Conservation (phyloP, 2,329 filamentous ascomycete species). For the Sphaerulina populicola region DNA sequence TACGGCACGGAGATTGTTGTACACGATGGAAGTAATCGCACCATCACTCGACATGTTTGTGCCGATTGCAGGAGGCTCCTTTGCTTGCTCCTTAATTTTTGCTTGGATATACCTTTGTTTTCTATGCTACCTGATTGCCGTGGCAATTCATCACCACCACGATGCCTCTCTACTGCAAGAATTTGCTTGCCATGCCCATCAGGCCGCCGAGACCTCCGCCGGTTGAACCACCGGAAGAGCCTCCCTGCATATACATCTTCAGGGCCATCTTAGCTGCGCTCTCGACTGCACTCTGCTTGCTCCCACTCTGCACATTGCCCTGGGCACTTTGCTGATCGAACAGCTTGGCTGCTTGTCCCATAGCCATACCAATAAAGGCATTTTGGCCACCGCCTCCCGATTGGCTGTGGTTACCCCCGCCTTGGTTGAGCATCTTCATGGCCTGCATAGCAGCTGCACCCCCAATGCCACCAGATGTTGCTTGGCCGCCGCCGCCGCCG, state of each 20-base stretch:
- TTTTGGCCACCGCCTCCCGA: slow-evolving; percentile 56
- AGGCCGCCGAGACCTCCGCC: slow-evolving; percentile 40
- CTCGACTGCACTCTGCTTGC: slow-evolving; percentile 72
- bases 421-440: slow-evolving; percentile 60
- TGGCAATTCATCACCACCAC: neutral
- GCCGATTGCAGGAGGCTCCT: neutral
- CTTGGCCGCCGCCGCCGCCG: slow-evolving; percentile 40
- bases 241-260: slow-evolving; percentile 78
- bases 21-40: neutral
- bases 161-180: slow-evolving; percentile 35
- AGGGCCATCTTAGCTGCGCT: slow-evolving; percentile 77
- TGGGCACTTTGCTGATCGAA: slow-evolving; percentile 51
- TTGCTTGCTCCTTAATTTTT: neutral
- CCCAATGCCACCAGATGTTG: slow-evolving; percentile 46
- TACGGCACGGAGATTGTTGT: too few species aligned
- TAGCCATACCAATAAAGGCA: slow-evolving; percentile 57
- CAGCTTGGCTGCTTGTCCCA: slow-evolving; percentile 65
- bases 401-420: slow-evolving; percentile 29
- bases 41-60: neutral
- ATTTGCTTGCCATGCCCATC: slow-evolving; percentile 54
- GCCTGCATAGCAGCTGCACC: slow-evolving; percentile 72
- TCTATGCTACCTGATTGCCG: neutral
- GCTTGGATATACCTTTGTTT: neutral
- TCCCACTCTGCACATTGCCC: slow-evolving; percentile 48
- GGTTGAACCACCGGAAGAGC: slow-evolving; percentile 40